Evolutionary conservation across 139 green algal genomes (phyloP).

Genomic region (Chlorella vulgaris): DNA sequence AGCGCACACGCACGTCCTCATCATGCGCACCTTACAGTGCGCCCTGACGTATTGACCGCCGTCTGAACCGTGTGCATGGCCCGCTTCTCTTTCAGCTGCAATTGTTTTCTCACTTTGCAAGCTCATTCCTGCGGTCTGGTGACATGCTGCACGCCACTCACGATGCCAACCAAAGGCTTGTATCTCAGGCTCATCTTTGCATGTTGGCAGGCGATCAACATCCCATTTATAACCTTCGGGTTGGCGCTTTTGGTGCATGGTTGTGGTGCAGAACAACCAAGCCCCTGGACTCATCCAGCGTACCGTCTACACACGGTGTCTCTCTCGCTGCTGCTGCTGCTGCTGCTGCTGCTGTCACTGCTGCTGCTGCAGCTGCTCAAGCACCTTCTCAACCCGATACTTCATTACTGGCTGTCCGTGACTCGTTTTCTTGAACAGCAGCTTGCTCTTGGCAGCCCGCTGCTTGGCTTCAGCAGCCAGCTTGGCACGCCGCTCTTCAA

Average conservation of each 20-base stretch:
- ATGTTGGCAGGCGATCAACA: too few relatives aligned
- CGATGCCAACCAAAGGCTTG: background rate
- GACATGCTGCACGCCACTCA: background rate
- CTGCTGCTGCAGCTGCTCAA: slow-evolving; percentile 50
- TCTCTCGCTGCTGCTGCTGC: background rate
- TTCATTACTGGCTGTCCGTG: slow-evolving; percentile 77
- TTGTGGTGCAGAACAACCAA: too few relatives aligned
- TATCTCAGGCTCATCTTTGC: background rate
- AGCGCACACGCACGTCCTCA: background rate
- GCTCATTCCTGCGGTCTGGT: background rate
- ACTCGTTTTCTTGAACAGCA: slow-evolving; percentile 57
- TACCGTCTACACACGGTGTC: background rate
- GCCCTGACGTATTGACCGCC: background rate
- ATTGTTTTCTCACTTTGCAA: background rate
- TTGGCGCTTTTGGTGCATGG: too few relatives aligned
- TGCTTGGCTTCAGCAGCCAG: slow-evolving; percentile 37
- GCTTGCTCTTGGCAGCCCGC: slow-evolving; percentile 38
- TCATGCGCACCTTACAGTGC: background rate
- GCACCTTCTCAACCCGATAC: slow-evolving; percentile 61
- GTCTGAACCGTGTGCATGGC: background rate
- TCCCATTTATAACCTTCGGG: too few relatives aligned
- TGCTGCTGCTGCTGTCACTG: background rate
- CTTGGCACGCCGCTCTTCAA: background rate
- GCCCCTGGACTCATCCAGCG: background rate
- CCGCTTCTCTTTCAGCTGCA: background rate